Evolutionary conservation across 2,329 filamentous ascomycete species (phyloP).

Genomic region (Pyricularia grisea): DNA sequence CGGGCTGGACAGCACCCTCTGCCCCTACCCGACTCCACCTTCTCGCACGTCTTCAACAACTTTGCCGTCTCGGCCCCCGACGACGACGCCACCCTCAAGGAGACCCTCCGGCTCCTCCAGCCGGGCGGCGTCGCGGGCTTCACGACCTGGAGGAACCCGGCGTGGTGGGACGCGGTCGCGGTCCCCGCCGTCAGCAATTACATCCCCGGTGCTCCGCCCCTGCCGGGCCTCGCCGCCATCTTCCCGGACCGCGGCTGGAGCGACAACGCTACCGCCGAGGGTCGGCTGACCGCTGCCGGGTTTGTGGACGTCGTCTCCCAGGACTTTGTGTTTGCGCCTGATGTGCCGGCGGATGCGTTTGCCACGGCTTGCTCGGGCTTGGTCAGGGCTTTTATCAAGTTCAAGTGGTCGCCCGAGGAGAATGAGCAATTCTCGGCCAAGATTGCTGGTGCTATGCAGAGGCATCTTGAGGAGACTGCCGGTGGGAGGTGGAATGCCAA

Average conservation of each 20-base stretch:
- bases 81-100: neutral
- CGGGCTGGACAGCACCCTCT: neutral
- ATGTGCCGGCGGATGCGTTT: neutral
- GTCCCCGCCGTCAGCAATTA: constrained; percentile 43
- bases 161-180: constrained; percentile 18
- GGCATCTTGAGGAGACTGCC: neutral
- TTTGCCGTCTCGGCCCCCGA: constrained; percentile 1
- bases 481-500: neutral
- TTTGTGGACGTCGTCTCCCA: neutral
- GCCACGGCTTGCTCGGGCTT: neutral
- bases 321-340: neutral
- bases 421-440: neutral
- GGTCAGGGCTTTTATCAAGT: neutral
- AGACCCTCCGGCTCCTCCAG: neutral
- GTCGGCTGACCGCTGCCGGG: neutral
- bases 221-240: neutral
- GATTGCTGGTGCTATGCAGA: neutral
- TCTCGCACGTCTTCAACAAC: constrained; percentile 2
- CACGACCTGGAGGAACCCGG: neutral
- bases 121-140: constrained; percentile 2
- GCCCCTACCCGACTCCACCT: neutral
- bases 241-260: constrained; percentile 1
- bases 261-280: neutral
- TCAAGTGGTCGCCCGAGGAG: constrained; percentile 1
- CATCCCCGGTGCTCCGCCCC: neutral